A percentile compares a stretch with the other conserved stretches of the same genome.
Evolutionary conservation across 371 early-diverging fungal genomes (phyloP).

Genomic region (Funneliformis caledonium): DNA sequence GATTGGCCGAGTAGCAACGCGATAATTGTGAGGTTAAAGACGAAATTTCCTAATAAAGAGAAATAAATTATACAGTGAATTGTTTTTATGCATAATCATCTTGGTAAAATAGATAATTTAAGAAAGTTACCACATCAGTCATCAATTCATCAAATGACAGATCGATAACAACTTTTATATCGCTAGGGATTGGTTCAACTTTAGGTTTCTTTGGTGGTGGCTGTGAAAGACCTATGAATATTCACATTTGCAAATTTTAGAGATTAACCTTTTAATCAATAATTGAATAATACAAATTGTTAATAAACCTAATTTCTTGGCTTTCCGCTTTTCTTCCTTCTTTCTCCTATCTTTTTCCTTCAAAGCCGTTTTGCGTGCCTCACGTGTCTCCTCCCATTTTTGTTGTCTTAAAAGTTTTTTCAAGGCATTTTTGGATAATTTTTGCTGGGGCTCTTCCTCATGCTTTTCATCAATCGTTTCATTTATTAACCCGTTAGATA

Average conservation of each 20-base stretch:
- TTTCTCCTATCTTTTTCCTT: constrained; percentile 31
- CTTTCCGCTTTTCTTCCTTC: constrained; percentile 8
- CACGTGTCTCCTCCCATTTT: constrained; percentile 32
- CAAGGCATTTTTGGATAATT: constrained; percentile 23
- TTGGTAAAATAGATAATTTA: background rate
- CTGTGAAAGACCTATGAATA: background rate
- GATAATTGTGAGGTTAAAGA: constrained; percentile 34
- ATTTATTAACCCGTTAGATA: background rate
- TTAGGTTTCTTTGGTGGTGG: constrained; percentile 18
- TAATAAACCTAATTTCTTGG: background rate
- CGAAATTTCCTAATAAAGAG: constrained; percentile 48
- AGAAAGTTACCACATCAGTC: constrained; percentile 63
- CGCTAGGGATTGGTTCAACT: constrained; percentile 4
- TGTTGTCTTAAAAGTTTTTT: constrained; percentile 27
- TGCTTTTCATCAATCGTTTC: background rate
- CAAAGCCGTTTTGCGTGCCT: constrained; percentile 11
- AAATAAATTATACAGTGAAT: constrained; percentile 3
- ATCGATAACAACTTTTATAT: constrained; percentile 64
- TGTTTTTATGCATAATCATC: constrained; percentile 11
- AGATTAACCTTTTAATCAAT: background rate
- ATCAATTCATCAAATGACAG: constrained; percentile 80
- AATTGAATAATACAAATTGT: background rate
- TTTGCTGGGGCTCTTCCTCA: background rate
- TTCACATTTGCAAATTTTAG: background rate
- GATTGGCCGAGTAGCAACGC: constrained; percentile 66